Percentiles rank a stretch among this genome's conserved stretches.
phyloP scores from a whole-genome alignment of 2,329 filamentous ascomycete species.

The Arthroderma sp. region DNA sequence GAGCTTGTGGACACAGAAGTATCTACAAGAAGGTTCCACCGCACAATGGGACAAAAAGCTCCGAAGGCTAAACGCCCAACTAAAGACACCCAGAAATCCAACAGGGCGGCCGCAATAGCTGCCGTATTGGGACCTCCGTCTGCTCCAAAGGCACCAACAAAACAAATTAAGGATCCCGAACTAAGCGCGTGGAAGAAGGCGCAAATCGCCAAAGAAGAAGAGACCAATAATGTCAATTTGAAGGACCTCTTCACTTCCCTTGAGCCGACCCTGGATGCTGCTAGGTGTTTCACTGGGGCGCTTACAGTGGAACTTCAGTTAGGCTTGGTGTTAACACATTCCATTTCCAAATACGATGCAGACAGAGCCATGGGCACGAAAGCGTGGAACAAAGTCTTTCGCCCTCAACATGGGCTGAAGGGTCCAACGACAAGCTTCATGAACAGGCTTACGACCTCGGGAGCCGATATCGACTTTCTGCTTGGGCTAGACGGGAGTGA shows the following conservation, averaged over 20 bases:
- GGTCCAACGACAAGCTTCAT: constrained; percentile 23
- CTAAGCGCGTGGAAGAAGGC: constrained; percentile 8
- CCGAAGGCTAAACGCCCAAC: constrained; percentile 11
- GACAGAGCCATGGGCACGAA: constrained; percentile 11
- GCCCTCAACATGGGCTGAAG: constrained; percentile 15
- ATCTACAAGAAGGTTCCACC: constrained; percentile 15
- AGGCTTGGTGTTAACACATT: constrained; percentile 22
- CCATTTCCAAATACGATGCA: constrained; percentile 14
- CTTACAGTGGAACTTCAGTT: constrained; percentile 25
- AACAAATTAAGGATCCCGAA: neutral
- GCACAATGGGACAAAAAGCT: constrained; percentile 21
- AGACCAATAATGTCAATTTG: constrained; percentile 8
- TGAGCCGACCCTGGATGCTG: constrained; percentile 20
- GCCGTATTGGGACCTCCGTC: constrained; percentile 17
- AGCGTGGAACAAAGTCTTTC: constrained; percentile 22
- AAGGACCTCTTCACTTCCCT: constrained; percentile 19
- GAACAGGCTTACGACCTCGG: constrained; percentile 26
- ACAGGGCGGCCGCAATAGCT: constrained; percentile 18
- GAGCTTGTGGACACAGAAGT: constrained; percentile 11
- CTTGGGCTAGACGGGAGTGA: constrained; percentile 20
- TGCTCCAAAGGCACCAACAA: neutral
- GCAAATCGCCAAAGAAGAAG: constrained; percentile 3
- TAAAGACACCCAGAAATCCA: constrained; percentile 12
- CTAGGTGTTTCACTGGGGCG: constrained; percentile 22
- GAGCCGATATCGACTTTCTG: constrained; percentile 27